Base-by-base conservation (phyloP, 768 basidiomycete species). In the Tulasnella sp. region DNA sequence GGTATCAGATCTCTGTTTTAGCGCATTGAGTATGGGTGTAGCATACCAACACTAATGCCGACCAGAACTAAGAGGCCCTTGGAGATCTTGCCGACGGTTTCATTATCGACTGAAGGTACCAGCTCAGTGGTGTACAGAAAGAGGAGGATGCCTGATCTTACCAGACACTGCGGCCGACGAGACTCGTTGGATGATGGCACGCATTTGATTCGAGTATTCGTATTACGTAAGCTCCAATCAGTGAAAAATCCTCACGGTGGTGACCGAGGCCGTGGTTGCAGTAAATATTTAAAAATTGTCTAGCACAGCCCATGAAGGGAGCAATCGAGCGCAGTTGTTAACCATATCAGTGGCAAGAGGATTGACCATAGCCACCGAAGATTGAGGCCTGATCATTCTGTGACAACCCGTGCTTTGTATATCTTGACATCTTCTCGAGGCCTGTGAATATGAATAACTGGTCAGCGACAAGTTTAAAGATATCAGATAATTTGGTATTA, bases 11-110 rank as follows among this genome's bases (percentile, higher is more conserved):
- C 34, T 15, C 30, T 13, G 10, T 17, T 42, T 24, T 34, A 52
- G 30, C 17, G 19, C 34, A 19, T 38, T 15, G 64, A 51, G 13
- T 44, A 19, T 56, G 19, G n/a, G 34, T 38, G 47, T 24, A n/a
- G 63, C 76, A 65, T 74, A 87, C 88, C 88, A 73, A 76, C 75
- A 44, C 87, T 88, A 64, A 97, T 88, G 26, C 94, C 94, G 32
- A 97, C 82, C 15, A 97, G 80, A 19, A 94, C 87, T 80, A 97
- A 85, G 29, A 97, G 74, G 1, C 94, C 94, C 64, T 78, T 77
- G 17, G 85, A 84, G 62, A 97, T 95, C 38, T 79, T 78, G 2
- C 92, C 91, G 63, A 97, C 82, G 30, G 82, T 76, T 66, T 86
- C 76, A 48, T 78, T 80, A 64, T 94, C 83, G 58, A 96, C 93